Evolutionary conservation across 371 early-diverging fungal species (phyloP).

Genomic region (Massospora cicadina): DNA sequence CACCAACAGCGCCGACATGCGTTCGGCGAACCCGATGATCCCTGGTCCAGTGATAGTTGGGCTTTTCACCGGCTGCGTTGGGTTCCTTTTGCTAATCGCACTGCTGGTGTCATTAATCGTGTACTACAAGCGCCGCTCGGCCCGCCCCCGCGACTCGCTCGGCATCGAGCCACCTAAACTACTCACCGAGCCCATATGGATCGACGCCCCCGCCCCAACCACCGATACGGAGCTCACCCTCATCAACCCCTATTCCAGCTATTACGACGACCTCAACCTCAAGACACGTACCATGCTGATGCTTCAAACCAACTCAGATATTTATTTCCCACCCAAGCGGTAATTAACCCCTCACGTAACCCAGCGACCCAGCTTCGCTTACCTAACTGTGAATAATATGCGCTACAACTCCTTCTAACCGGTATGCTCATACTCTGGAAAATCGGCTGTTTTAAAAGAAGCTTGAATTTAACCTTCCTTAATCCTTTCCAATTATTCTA

Average conservation of each 20-base stretch:
- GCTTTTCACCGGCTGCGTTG: neutral
- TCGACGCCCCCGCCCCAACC: neutral
- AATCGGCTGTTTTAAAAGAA: no score
- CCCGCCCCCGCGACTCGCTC: neutral
- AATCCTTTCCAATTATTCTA: no score
- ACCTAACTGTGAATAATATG: no score
- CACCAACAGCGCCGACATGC: neutral
- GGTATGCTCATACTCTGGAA: no score
- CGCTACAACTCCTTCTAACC: no score
- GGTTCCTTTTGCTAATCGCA: neutral
- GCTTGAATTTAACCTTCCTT: no score
- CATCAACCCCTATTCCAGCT: neutral
- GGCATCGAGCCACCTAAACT: neutral
- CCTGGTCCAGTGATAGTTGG: neutral
- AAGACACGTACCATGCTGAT: neutral
- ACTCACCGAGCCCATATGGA: neutral
- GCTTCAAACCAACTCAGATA: neutral
- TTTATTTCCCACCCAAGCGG: no score
- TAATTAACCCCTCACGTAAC: no score
- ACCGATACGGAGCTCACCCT: neutral
- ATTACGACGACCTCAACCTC: neutral
- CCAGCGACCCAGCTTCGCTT: no score
- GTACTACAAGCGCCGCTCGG: neutral
- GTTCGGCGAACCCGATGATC: neutral
- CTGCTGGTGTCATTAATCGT: neutral